A percentile compares a stretch with the other conserved stretches of the same genome.
Evolutionary conservation across 345 rosid genomes (phyloP).

Genomic region (Durio zibethinus): DNA sequence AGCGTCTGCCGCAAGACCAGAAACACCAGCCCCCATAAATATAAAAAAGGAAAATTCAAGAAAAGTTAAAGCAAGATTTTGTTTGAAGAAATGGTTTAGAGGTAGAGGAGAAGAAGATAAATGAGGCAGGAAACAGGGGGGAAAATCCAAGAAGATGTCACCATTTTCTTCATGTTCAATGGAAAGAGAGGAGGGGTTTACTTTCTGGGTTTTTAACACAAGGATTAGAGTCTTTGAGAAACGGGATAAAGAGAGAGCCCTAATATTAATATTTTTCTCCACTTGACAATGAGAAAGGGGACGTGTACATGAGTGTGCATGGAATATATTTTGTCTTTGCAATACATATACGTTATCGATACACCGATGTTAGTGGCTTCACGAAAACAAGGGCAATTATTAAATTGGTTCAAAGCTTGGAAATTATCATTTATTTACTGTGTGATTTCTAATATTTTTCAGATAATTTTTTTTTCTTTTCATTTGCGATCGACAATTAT

Average conservation of each 20-base stretch:
- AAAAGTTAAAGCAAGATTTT: background rate
- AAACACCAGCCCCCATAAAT: constrained; percentile 66
- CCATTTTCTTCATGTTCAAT: constrained; percentile 39
- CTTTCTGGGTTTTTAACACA: constrained; percentile 19
- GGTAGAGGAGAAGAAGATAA: constrained; percentile 63
- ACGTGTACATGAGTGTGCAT: constrained; percentile 25
- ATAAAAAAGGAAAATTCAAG: constrained; percentile 5
- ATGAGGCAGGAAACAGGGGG: constrained; percentile 29
- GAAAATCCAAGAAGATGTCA: constrained; percentile 38
- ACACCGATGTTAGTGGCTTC: background rate
- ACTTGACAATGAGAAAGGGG: constrained; percentile 1
- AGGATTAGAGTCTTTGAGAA: constrained; percentile 11
- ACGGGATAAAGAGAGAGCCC: constrained; percentile 11
- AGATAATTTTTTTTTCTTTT: background rate
- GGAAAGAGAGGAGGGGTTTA: constrained; percentile 8
- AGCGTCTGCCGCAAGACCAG: constrained; percentile 35
- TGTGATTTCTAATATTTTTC: background rate
- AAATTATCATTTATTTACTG: background rate
- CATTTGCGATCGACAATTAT: background rate
- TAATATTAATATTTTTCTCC: constrained; percentile 1
- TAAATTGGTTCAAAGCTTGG: background rate
- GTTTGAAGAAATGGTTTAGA: constrained; percentile 21
- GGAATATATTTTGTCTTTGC: background rate
- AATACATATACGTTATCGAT: background rate
- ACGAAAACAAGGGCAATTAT: background rate